Percentiles rank a stretch among this genome's conserved stretches.
phyloP scores from a whole-genome alignment of 805 yeast species.

The Deakozyma indianensis region DNA sequence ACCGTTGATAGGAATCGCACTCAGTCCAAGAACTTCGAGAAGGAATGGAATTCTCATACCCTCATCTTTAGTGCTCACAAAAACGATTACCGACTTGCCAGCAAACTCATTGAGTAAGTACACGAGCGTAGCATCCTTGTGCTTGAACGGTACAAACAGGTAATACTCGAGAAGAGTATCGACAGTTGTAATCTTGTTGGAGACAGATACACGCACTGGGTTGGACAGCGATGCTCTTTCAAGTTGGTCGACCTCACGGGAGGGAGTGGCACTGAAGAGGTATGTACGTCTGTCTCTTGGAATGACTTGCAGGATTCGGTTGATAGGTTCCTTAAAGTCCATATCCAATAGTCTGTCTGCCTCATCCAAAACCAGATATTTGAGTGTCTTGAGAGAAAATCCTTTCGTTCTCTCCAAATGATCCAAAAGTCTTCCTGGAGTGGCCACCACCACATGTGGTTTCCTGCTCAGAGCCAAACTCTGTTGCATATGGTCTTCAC shows the following conservation, averaged over 20 bases:
- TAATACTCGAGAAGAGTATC: constrained; percentile 82
- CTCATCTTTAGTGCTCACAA: constrained; percentile 90
- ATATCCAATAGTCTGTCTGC: constrained; percentile 91
- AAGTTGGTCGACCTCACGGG: constrained; percentile 84
- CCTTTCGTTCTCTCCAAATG: constrained; percentile 90
- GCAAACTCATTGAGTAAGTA: constrained; percentile 67
- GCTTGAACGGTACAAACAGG: constrained; percentile 84
- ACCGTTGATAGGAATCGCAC: constrained; percentile 89
- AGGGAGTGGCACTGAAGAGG: constrained; percentile 93
- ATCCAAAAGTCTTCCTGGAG: constrained; percentile 83
- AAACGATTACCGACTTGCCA: constrained; percentile 80
- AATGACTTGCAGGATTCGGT: constrained; percentile 66
- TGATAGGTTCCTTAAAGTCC: constrained; percentile 93
- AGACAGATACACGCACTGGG: constrained; percentile 86
- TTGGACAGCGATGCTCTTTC: constrained; percentile 82
- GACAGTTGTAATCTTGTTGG: constrained; percentile 80
- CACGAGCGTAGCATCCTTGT: constrained; percentile 76
- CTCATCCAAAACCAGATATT: constrained; percentile 87
- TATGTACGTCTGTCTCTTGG: constrained; percentile 72
- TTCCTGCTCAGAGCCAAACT: constrained; percentile 85
- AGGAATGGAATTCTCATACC: constrained; percentile 80
- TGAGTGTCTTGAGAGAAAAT: constrained; percentile 61
- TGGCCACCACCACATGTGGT: constrained; percentile 90
- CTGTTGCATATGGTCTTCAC: constrained; percentile 97
- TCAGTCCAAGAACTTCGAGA: constrained; percentile 67